A percentile compares a stretch with the other conserved stretches of the same genome.
Conservation (phyloP, 1,284 basidiomycete genomes). For the Fomitopsis schrenkii region DNA sequence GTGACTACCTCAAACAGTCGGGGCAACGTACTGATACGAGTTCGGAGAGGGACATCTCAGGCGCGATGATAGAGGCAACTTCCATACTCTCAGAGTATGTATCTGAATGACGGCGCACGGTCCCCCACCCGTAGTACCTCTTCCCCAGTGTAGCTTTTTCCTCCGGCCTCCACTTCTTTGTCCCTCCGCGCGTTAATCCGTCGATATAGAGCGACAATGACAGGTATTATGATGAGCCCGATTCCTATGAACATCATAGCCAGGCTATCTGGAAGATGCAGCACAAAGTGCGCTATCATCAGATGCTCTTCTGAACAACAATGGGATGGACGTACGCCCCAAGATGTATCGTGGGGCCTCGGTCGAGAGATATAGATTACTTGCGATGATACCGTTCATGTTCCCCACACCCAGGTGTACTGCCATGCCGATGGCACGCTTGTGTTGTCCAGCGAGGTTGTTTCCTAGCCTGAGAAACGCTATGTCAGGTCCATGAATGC, state of each 20-base stretch:
- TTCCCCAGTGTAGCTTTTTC: constrained; percentile 16
- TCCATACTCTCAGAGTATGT: constrained; percentile 37
- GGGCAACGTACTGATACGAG: no score
- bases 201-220: constrained; percentile 46
- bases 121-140: constrained; percentile 55
- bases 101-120: constrained; percentile 60
- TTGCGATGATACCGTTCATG: constrained; percentile 55
- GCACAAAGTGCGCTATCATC: not conserved
- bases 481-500: no score
- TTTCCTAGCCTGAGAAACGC: constrained; percentile 46
- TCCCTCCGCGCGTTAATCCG: constrained; percentile 47
- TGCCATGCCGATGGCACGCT: constrained; percentile 31
- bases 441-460: constrained; percentile 60
- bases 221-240: constrained; percentile 49
- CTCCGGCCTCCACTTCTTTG: constrained; percentile 12
- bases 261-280: constrained; percentile 41
- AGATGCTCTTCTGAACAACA: no score
- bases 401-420: constrained; percentile 24
- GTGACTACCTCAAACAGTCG: no score
- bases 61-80: no score
- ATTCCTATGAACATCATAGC: constrained; percentile 66
- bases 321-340: constrained; percentile 44
- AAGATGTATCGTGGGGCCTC: constrained; percentile 58
- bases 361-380: constrained; percentile 53
- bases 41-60: no score